A percentile compares a stretch with the other conserved stretches of the same genome.
Evolutionary conservation across 495 filamentous ascomycete species (phyloP).

Genomic region (Hamigera avellanea): DNA sequence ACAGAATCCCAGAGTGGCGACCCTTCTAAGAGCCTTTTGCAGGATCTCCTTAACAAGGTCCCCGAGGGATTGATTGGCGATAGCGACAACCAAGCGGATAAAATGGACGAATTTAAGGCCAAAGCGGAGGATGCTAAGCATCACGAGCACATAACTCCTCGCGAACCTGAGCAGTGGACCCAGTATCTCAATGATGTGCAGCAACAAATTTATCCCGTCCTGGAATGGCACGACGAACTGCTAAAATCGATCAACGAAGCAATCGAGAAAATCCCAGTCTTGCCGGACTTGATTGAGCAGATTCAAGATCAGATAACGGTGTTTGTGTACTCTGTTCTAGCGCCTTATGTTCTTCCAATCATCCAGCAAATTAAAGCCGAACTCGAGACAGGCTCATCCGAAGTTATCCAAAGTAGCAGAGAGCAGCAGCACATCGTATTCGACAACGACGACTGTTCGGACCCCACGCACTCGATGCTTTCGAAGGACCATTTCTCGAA

Average conservation of each 20-base stretch:
- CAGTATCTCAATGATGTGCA: constrained; percentile 52
- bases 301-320: constrained; percentile 67
- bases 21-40: constrained; percentile 51
- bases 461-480: constrained; percentile 94
- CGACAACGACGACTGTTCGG: constrained; percentile 55
- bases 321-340: constrained; percentile 78
- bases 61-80: constrained; percentile 64
- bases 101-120: constrained; percentile 52
- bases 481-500: constrained; percentile 90
- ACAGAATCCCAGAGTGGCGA: constrained; percentile 37
- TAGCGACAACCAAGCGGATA: constrained; percentile 48
- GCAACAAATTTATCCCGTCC: constrained; percentile 68
- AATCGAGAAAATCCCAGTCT: constrained; percentile 68
- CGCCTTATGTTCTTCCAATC: constrained; percentile 75
- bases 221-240: constrained; percentile 80
- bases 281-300: constrained; percentile 69
- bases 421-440: constrained; percentile 79
- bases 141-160: constrained; percentile 50
- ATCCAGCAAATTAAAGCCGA: constrained; percentile 76
- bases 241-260: constrained; percentile 66
- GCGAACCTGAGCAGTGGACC: constrained; percentile 66
- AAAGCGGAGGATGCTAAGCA: constrained; percentile 49
- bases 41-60: constrained; percentile 65
- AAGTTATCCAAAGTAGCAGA: constrained; percentile 71
- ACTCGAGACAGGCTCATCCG: constrained; percentile 69